Evolutionary conservation across 345 rosid species (phyloP), one percentile per base, ranked within the genome.

Genomic region (Murraya paniculata): DNA sequence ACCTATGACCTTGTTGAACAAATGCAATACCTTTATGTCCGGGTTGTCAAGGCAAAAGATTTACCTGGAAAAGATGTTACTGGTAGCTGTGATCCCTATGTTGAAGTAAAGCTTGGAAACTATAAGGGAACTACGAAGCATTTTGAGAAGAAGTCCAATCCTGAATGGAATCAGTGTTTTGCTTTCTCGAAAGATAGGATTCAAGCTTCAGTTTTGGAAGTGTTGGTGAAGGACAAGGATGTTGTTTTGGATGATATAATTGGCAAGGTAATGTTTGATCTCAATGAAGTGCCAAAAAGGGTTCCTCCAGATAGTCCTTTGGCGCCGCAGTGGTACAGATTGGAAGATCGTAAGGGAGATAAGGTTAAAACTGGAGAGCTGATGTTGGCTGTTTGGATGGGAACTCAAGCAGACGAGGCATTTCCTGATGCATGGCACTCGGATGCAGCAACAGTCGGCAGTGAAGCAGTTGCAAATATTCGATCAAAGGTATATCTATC

Each of bases 331-430:
- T 96, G 99, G 99, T 96, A 96, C 74, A 82, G 98, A 59, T 74
- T 96, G 86, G 98, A 91, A 64, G 95, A 96, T 76, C 79, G 93
- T 30, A 91, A 85, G 71, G 95, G 95, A 5, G 85, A 87, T 38
- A 92, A 90, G 85, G 83, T 77, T 38, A 91, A 86, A 77, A 19
- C 57, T 4, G 99, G 99, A 77, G 98, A 96, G 84, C 82, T 96
- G 75, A 96, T 96, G 99, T 82, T 96, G 75, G 99, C 99, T 45
- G 93, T 94, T 72, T 96, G 99, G 99, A 96, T 92, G 97, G 99
- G 99, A 72, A 96, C 99, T 69, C 99, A 94, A 83, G 99, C 99
- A 0, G 99, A 95, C 61, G 99, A 95, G 85, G 94, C 98, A 25
- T 95, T 95, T 73, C 90, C 97, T 1, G 97, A 96, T 74, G 95